Evolutionary conservation across 306 rosid genomes (phyloP).

Genomic region (Crotalaria pallida): DNA sequence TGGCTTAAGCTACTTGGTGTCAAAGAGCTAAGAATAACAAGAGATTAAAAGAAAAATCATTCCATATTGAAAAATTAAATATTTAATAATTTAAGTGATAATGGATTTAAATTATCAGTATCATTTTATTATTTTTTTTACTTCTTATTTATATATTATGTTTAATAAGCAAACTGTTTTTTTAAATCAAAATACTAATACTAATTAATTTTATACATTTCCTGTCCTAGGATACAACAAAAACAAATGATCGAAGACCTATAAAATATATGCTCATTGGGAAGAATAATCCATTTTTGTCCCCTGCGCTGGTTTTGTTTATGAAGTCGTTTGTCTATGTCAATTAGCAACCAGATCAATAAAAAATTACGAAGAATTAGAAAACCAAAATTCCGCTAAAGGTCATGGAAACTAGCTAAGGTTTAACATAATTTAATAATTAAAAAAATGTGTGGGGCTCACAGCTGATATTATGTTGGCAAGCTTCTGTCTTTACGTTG

Average conservation of each 20-base stretch:
- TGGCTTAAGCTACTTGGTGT: too few species aligned
- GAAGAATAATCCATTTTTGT: slow-evolving; percentile 36
- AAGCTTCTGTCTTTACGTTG: slow-evolving; percentile 43
- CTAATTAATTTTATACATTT: too few species aligned
- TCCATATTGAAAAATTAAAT: too few species aligned
- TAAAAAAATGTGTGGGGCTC: neutral
- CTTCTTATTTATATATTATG: too few species aligned
- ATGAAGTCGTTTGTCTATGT: slow-evolving; percentile 27
- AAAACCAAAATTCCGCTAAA: slow-evolving; percentile 17
- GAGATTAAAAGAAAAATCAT: too few species aligned
- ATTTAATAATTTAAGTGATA: too few species aligned
- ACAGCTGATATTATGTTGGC: slow-evolving; percentile 20
- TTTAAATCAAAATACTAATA: too few species aligned
- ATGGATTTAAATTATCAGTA: too few species aligned
- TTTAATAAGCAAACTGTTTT: too few species aligned
- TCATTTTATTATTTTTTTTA: too few species aligned
- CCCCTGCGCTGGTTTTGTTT: slow-evolving; percentile 30
- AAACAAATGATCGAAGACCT: neutral
- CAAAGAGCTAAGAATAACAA: too few species aligned
- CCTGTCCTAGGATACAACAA: neutral
- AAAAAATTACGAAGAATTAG: neutral
- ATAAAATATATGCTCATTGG: slow-evolving; percentile 5
- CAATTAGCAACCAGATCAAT: slow-evolving; percentile 30
- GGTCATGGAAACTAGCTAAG: neutral
- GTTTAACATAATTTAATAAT: slow-evolving; percentile 6